Conservation (phyloP, 345 rosid genomes). For the Brassica nigra region DNA sequence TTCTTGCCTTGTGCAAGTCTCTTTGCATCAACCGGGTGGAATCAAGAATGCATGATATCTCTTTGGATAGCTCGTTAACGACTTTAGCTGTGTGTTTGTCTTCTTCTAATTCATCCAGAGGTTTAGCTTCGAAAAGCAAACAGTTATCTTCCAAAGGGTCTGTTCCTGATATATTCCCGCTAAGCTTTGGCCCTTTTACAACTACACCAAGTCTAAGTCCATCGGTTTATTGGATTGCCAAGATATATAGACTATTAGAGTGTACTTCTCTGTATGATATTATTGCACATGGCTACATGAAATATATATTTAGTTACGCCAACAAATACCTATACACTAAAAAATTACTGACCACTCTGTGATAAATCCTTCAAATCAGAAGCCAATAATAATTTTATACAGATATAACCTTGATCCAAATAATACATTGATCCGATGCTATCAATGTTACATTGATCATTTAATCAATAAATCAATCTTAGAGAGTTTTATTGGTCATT, state of each 20-base stretch:
- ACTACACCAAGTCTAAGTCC: conserved; percentile 66
- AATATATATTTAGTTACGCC: not conserved
- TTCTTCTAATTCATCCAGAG: conserved; percentile 84
- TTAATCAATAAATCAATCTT: not conserved
- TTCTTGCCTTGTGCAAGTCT: conserved; percentile 77
- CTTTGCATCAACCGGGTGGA: conserved; percentile 77
- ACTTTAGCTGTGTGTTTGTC: conserved; percentile 82
- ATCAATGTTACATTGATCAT: not conserved
- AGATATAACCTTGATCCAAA: not conserved
- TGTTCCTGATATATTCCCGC: conserved; percentile 95
- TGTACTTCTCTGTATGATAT: not conserved
- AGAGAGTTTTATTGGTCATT: not conserved
- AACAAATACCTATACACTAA: not conserved
- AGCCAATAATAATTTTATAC: not conserved
- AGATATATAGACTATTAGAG: not conserved
- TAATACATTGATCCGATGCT: not conserved
- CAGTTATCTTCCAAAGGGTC: conserved; percentile 94
- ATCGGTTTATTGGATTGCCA: not conserved
- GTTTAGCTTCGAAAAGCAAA: conserved; percentile 70
- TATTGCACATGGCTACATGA: not conserved
- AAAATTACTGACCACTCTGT: not conserved
- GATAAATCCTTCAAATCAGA: not conserved
- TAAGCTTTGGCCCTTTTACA: conserved; percentile 85
- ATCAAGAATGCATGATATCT: conserved; percentile 70
- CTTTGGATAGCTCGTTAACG: conserved; percentile 81